A percentile compares a stretch with the other conserved stretches of the same genome.
Conservation (phyloP, 441 rosid genomes). For the Iberis amara region DNA sequence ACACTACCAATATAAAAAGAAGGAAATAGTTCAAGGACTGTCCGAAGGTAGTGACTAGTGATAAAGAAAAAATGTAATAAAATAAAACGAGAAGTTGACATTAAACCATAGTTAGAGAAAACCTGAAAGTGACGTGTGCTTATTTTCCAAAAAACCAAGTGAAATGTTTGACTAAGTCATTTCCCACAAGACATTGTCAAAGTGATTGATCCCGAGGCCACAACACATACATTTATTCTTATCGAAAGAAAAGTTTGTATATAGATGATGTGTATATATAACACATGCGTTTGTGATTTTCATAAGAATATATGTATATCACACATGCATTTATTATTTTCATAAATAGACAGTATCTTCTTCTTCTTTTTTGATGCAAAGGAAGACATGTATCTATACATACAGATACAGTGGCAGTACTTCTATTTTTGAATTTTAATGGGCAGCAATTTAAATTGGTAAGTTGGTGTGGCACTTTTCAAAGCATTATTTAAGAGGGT, state of each 20-base stretch:
- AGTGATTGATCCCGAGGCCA: conserved; percentile 34
- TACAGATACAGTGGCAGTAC: neutral
- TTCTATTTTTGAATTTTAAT: no score
- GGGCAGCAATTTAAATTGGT: no score
- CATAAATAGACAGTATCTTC: no score
- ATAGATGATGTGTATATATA: no score
- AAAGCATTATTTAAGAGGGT: conserved; percentile 16
- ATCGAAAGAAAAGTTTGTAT: no score
- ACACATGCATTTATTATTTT: no score
- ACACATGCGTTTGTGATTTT: no score
- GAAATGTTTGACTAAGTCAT: conserved; percentile 29
- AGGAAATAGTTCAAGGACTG: conserved; percentile 24
- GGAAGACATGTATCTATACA: no score
- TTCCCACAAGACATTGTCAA: conserved; percentile 28
- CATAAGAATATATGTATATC: no score
- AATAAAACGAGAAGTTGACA: conserved; percentile 27
- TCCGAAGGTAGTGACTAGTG: conserved; percentile 14
- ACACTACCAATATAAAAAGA: conserved; percentile 26
- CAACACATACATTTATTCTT: conserved; percentile 8
- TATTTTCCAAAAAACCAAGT: conserved; percentile 25
- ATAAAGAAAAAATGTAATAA: neutral
- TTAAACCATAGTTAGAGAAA: conserved; percentile 27
- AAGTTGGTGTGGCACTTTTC: conserved; percentile 22
- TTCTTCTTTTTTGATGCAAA: no score
- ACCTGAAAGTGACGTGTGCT: conserved; percentile 26